A percentile compares a stretch with the other conserved stretches of the same genome.
phyloP scores from a whole-genome alignment of 2,329 filamentous ascomycete genomes.

The Neonectria sp. region DNA sequence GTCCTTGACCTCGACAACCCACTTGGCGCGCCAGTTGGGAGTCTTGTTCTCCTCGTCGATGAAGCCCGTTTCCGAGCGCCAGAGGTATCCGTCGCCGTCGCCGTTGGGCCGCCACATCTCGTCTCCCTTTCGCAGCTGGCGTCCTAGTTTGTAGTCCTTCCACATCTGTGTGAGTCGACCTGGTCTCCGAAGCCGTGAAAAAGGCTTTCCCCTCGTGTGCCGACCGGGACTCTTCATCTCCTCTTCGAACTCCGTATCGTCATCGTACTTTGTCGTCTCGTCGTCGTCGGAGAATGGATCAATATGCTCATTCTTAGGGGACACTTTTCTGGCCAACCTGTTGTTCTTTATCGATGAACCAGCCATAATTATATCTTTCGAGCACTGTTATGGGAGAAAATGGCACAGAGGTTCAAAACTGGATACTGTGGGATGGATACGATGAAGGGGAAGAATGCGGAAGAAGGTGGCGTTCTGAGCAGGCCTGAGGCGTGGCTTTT shows the following conservation, averaged over 20 bases:
- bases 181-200: not conserved
- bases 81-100: not conserved
- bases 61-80: not conserved
- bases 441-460: not conserved
- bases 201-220: not conserved
- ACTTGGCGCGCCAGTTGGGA: slow-evolving; percentile 5
- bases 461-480: not conserved
- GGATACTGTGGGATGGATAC: not conserved
- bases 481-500: not conserved
- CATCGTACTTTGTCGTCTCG: not conserved
- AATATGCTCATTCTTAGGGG: not conserved
- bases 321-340: not conserved
- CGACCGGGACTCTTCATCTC: not conserved
- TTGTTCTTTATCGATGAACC: not conserved
- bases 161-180: not conserved
- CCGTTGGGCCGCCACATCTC: not conserved
- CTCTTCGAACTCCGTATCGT: not conserved
- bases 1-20: slow-evolving; percentile 1
- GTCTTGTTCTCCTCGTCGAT: not conserved
- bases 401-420: not conserved
- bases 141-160: not conserved
- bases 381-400: not conserved
- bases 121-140: not conserved
- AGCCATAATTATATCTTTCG: not conserved
- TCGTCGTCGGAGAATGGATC: not conserved